Evolutionary conservation across 202 grass and related monocot genomes (phyloP).

Genomic region (Bolboschoenoplectus hybrid): DNA sequence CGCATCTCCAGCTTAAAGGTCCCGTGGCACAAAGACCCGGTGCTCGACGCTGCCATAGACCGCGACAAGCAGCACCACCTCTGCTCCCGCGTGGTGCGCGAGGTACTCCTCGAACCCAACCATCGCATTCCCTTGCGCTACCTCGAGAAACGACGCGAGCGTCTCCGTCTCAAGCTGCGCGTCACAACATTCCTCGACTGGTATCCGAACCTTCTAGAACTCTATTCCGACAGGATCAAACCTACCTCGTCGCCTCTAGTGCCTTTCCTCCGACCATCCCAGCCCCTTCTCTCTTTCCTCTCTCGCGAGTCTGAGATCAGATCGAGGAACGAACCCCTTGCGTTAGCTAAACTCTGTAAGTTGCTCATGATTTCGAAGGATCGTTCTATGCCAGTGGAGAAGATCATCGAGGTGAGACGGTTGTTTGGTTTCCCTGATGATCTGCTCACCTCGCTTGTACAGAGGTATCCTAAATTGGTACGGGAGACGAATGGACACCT

Average conservation of each 20-base stretch:
- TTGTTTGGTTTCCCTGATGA: conserved; percentile 84
- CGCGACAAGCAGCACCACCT: conserved; percentile 66
- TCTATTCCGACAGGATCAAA: conserved; percentile 47
- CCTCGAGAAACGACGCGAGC: conserved; percentile 71
- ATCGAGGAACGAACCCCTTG: conserved; percentile 45
- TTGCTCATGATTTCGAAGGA: conserved; percentile 83
- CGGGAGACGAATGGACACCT: conserved; percentile 60
- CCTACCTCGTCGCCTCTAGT: conserved; percentile 42
- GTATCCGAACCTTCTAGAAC: conserved; percentile 74
- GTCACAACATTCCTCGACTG: conserved; percentile 61
- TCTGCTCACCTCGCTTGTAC: conserved; percentile 64
- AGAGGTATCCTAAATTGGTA: conserved; percentile 55
- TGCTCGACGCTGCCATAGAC: conserved; percentile 58
- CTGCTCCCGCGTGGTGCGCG: conserved; percentile 66
- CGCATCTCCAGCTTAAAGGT: conserved; percentile 59
- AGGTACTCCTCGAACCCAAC: conserved; percentile 66
- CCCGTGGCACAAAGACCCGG: conserved; percentile 58
- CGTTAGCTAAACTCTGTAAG: conserved; percentile 70
- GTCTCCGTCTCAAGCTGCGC: conserved; percentile 55
- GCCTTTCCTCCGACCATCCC: conserved; percentile 63
- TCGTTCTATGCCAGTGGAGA: conserved; percentile 54
- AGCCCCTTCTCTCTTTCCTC: conserved; percentile 47
- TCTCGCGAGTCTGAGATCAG: conserved; percentile 45
- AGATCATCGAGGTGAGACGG: conserved; percentile 67
- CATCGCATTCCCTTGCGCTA: conserved; percentile 63